phyloP scores from a whole-genome alignment of 345 rosid species.

The Aurinia saxatilis region DNA sequence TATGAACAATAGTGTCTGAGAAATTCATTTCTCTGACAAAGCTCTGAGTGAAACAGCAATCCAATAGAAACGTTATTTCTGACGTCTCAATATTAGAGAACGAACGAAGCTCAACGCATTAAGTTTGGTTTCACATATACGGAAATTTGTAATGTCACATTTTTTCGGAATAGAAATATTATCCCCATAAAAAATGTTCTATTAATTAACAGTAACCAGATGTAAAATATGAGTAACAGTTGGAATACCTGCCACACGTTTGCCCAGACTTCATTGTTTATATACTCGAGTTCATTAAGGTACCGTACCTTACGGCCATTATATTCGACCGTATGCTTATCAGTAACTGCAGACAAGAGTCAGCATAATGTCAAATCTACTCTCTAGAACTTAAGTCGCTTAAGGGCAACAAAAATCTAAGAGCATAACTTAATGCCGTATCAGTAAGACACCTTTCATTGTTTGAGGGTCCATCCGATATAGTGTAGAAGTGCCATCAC shows the following conservation, averaged over 20 bases:
- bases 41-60: neutral
- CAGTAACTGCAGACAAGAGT: constrained; percentile 43
- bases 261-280: constrained; percentile 94
- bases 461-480: constrained; percentile 70
- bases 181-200: neutral
- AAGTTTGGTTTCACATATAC: neutral
- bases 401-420: constrained; percentile 3
- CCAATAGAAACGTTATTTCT: neutral
- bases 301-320: constrained; percentile 47
- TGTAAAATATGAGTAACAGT: neutral
- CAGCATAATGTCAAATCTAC: neutral
- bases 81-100: neutral
- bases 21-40: neutral
- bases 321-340: constrained; percentile 46
- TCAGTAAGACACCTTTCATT: constrained; percentile 45
- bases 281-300: constrained; percentile 87
- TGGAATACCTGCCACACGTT: constrained; percentile 76
- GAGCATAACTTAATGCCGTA: constrained; percentile 1
- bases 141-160: neutral
- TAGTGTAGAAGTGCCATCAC: constrained; percentile 81
- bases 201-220: neutral
- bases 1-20: neutral
- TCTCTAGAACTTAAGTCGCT: neutral
- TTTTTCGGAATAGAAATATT: neutral
- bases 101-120: neutral